Base-by-base conservation (phyloP, 352 stramenopile genomes). In the Phytophthora pinifolia region DNA sequence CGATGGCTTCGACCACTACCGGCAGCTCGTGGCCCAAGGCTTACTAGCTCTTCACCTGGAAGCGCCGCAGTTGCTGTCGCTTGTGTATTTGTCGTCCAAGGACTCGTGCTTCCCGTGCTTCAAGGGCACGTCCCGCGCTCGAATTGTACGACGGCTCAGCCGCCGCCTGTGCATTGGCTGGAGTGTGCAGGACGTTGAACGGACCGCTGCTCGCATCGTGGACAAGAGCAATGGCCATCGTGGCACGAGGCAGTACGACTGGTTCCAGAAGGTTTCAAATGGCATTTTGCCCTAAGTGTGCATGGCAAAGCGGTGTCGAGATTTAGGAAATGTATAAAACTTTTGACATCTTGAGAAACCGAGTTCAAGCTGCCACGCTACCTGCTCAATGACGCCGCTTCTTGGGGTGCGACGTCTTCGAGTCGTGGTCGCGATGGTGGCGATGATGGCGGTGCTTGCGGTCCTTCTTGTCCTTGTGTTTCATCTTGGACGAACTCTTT, bases 41-140 rank as follows among this genome's bases (percentile, higher is more conserved):
- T 96, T 98, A 43, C 68, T 98, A 9, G 96, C 95, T 14, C 64
- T 98, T n/a, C 93, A 97, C 59, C 68, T 90, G n/a, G 78, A 98
- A 62, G 77, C 79, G 6, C 67, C 98, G 30, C 90, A 98, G 67
- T 86, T 99, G 45, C 85, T 97, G 35, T 89, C 92, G 38, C 76
- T 92, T 9, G 71, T 93, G 20, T 70, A 96, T 38, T 85, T 99
- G 10, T 98, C 94, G 33, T 92, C 90, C 15, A 83, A 87, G 30
- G 78, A 95, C 39, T 98, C 92, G 46, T 92, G 83, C 17, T 98
- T 98, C 55, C 92, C 92, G 35, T 98, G 95, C 65, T 99, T 99
- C 41, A 65, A 56, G 15, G 60, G 48, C 20, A 70, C 66, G 38
- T 80, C 67, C 22, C 62, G 62, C 29, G 61, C 61, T 20, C 62